Evolutionary conservation across 2,329 filamentous ascomycete species (phyloP).

Genomic region (Talaromyces pinophilus): DNA sequence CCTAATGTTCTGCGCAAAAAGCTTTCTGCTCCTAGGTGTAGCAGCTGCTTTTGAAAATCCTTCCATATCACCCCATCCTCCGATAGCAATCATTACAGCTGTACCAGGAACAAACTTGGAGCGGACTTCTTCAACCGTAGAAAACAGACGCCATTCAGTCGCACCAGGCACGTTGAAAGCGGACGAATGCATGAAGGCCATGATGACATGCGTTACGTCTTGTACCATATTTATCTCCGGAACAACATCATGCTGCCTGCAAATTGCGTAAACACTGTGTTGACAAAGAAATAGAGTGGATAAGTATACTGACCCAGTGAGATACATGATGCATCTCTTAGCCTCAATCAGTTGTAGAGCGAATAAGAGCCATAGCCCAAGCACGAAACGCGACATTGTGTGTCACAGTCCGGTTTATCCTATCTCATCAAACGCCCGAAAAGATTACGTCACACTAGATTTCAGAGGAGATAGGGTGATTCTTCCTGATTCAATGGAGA

Average conservation of each 20-base stretch:
- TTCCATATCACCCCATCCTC: slow-evolving; percentile 67
- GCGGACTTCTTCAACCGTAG: slow-evolving; percentile 52
- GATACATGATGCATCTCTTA: neutral
- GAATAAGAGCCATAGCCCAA: neutral
- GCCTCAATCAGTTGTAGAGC: neutral
- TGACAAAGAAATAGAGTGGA: neutral
- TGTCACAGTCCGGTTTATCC: neutral
- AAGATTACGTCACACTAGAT: neutral
- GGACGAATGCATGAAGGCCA: slow-evolving; percentile 60
- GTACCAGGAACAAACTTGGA: slow-evolving; percentile 52
- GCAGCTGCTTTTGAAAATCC: slow-evolving; percentile 60
- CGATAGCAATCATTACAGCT: slow-evolving; percentile 66
- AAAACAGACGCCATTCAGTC: slow-evolving; percentile 55
- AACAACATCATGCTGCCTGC: slow-evolving; percentile 1
- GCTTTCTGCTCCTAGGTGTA: slow-evolving; percentile 50
- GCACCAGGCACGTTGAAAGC: slow-evolving; percentile 51
- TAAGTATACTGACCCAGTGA: neutral
- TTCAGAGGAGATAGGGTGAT: neutral
- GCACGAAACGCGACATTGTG: neutral
- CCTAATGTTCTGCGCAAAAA: slow-evolving; percentile 63
- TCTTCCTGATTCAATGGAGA: neutral
- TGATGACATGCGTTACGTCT: slow-evolving; percentile 30
- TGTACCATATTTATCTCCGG: neutral
- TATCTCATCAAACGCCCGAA: neutral
- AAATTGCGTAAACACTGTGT: neutral